Conservation (phyloP, 192 early-diverging fungal genomes). For the Linnemannia schmuckeri region DNA sequence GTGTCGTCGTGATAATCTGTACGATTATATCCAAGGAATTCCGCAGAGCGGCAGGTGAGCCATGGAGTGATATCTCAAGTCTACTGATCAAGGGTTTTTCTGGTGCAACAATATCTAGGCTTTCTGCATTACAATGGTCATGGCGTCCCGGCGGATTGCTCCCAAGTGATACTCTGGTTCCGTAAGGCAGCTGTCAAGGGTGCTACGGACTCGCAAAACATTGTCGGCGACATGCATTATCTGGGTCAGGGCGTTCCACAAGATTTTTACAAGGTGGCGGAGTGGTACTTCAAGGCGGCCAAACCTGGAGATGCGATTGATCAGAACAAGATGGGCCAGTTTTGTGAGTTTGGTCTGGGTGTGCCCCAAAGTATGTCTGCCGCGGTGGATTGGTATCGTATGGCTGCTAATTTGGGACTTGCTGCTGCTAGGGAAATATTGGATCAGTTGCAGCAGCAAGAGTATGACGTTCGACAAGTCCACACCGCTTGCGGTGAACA, state of each 20-base stretch:
- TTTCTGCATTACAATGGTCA: background rate
- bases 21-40: no score
- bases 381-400: no score
- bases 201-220: rapidly evolving
- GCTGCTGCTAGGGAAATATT: background rate
- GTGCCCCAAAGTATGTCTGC: background rate
- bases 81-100: background rate
- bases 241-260: background rate
- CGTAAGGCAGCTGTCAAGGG: background rate
- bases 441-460: background rate
- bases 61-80: slow-evolving; percentile 57
- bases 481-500: no score
- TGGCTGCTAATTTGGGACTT: no score
- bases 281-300: background rate
- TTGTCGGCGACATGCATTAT: background rate
- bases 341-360: background rate
- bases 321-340: background rate
- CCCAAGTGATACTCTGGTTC: background rate
- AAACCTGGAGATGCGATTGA: background rate
- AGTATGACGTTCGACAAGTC: background rate
- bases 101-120: background rate
- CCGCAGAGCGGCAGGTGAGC: no score
- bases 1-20: no score
- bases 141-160: background rate
- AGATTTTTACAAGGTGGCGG: background rate